A percentile compares a stretch with the other conserved stretches of the same genome.
These are phyloP conservation scores for Cladosporium sp. DNA, from an alignment of 2,329 filamentous ascomycete species.

Conservation along the genomic window DNA sequence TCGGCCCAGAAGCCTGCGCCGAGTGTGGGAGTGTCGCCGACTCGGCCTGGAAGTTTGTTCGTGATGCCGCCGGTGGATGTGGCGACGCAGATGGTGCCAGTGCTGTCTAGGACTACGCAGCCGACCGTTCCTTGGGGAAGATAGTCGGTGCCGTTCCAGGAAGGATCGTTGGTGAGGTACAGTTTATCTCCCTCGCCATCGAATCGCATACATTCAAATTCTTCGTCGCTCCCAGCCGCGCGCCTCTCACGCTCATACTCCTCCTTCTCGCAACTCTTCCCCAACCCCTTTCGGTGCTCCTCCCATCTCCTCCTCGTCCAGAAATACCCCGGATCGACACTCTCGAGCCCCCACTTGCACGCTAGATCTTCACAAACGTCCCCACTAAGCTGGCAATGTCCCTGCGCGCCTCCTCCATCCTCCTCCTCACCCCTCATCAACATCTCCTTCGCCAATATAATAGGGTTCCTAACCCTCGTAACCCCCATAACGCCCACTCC, in stretches of 20 bases:
- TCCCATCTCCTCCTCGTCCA: conserved; percentile 78
- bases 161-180: conserved; percentile 33
- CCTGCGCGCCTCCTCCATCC: conserved; percentile 60
- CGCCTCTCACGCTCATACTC: conserved; percentile 42
- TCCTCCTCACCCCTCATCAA: conserved; percentile 66
- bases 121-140: conserved; percentile 83
- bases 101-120: conserved; percentile 75
- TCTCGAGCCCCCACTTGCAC: conserved; percentile 65
- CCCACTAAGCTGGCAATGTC: conserved; percentile 70
- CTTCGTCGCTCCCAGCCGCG: neutral
- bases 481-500: conserved; percentile 76
- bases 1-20: conserved; percentile 91
- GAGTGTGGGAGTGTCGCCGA: conserved; percentile 81
- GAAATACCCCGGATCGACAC: conserved; percentile 71
- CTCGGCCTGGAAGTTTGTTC: conserved; percentile 81
- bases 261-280: conserved; percentile 39
- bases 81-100: conserved; percentile 69
- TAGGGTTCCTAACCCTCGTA: conserved; percentile 73
- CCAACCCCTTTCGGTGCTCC: conserved; percentile 66
- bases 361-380: conserved; percentile 69
- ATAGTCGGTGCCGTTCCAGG: conserved; percentile 64
- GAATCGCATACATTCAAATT: neutral
- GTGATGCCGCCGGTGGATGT: conserved; percentile 76
- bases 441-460: conserved; percentile 70
- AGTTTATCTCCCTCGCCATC: conserved; percentile 4